Conservation (phyloP, 768 basidiomycete genomes). For the Suillus sp. region DNA sequence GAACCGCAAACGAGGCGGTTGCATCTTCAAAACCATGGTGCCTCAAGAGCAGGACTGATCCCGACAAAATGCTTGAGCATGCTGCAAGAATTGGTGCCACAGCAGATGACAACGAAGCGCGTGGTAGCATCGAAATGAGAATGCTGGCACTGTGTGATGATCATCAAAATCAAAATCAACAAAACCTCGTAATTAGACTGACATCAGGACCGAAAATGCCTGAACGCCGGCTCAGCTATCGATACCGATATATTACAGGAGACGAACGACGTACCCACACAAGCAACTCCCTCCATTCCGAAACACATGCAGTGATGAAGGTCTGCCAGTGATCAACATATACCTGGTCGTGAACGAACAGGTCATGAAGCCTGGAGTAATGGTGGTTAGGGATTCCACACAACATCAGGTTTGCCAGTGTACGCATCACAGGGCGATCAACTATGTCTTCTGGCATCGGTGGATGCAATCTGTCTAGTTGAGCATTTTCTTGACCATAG, state of each 20-base stretch:
- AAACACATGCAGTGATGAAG: conserved; percentile 42
- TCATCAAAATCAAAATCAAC: conserved; percentile 33
- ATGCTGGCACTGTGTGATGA: conserved; percentile 38
- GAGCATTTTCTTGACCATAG: conserved; percentile 52
- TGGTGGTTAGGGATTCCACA: conserved; percentile 45
- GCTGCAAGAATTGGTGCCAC: conserved; percentile 11
- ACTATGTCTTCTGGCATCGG: conserved; percentile 43
- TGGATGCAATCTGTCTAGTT: conserved; percentile 48
- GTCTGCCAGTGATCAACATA: conserved; percentile 49
- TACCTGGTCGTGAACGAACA: conserved; percentile 53
- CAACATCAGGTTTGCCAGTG: conserved; percentile 38
- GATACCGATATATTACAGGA: not conserved
- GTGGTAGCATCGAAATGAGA: conserved; percentile 29
- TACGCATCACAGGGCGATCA: conserved; percentile 34
- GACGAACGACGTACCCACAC: conserved; percentile 33
- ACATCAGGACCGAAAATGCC: conserved; percentile 20
- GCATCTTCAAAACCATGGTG: conserved; percentile 18
- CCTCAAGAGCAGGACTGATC: conserved; percentile 11
- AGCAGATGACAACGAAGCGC: conserved; percentile 9
- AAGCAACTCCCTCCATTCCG: conserved; percentile 47
- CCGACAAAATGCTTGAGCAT: conserved; percentile 13
- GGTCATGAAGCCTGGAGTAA: conserved; percentile 39
- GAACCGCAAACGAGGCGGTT: conserved; percentile 40
- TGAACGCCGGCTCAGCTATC: conserved; percentile 4
- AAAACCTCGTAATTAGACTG: conserved; percentile 15